Evolutionary conservation across 345 rosid genomes (phyloP).

Genomic region (Linum lewisii): DNA sequence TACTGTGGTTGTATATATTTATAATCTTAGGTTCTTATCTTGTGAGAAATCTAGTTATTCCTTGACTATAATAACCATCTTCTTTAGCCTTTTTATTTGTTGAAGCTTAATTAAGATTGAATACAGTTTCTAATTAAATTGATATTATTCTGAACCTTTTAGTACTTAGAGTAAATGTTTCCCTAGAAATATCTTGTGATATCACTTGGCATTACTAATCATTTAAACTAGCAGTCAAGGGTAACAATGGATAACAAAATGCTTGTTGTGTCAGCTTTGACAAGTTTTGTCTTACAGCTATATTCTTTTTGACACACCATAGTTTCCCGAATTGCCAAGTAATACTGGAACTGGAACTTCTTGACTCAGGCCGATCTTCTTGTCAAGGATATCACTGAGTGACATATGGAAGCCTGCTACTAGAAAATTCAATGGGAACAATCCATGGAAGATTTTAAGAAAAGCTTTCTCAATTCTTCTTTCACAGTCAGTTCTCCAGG

Average conservation of each 20-base stretch:
- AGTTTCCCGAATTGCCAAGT: constrained; percentile 12
- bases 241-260: neutral
- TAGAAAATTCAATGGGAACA: constrained; percentile 49
- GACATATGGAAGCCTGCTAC: constrained; percentile 94
- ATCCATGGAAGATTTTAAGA: constrained; percentile 68
- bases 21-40: neutral
- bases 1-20: neutral
- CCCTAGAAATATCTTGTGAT: neutral
- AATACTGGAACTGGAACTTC: constrained; percentile 11
- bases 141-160: too few relatives aligned
- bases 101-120: neutral
- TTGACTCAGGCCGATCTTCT: constrained; percentile 58
- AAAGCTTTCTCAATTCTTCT: constrained; percentile 75
- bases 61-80: neutral
- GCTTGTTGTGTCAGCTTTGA: constrained; percentile 7
- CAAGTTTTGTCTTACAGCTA: constrained; percentile 1
- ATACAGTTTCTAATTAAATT: neutral
- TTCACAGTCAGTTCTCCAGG: constrained; percentile 84
- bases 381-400: constrained; percentile 83
- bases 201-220: too few relatives aligned
- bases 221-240: neutral
- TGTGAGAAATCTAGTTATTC: neutral
- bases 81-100: neutral
- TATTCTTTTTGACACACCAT: constrained; percentile 6
- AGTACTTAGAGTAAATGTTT: neutral